These are phyloP conservation scores for Hypoxylon sp. DNA, from an alignment of 2,329 filamentous ascomycete species.

Conservation along the genomic window DNA sequence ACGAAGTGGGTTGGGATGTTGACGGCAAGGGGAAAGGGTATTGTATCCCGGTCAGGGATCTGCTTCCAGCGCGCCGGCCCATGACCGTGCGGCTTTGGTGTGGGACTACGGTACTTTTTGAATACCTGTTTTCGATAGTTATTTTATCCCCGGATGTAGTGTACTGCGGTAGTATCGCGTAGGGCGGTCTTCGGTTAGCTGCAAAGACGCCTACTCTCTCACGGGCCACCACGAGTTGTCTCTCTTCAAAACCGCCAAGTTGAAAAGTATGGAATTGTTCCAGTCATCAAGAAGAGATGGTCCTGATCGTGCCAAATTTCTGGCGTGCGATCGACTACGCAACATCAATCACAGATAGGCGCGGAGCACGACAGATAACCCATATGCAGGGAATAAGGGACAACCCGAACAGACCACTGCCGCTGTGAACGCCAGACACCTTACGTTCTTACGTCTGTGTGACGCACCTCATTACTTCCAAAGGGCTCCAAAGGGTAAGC, in stretches of 20 bases:
- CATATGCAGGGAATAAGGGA: constrained; percentile 25
- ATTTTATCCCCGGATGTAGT: constrained; percentile 6
- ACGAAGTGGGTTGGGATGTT: constrained; percentile 37
- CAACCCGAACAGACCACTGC: constrained; percentile 26
- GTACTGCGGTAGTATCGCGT: constrained; percentile 31
- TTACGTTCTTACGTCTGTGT: constrained; percentile 27
- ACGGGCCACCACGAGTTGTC: constrained; percentile 12
- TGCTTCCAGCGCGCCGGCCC: constrained; percentile 40
- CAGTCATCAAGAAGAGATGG: constrained; percentile 11
- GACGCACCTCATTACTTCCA: constrained; percentile 10
- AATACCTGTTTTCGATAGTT: constrained; percentile 26
- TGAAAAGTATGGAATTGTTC: constrained; percentile 24
- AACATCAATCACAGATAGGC: constrained; percentile 39
- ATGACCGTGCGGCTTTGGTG: constrained; percentile 41
- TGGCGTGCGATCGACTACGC: constrained; percentile 36
- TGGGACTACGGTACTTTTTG: constrained; percentile 32
- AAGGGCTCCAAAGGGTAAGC: constrained; percentile 15
- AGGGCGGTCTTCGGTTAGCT: constrained; percentile 30
- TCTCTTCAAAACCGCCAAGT: constrained; percentile 26
- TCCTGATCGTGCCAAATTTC: constrained; percentile 25
- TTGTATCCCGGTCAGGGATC: constrained; percentile 41
- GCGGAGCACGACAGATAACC: constrained; percentile 38
- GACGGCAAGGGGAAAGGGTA: constrained; percentile 39
- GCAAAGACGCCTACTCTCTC: constrained; percentile 20
- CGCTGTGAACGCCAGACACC: constrained; percentile 25